Evolutionary conservation across 2,329 filamentous ascomycete species (phyloP), one percentile per base, ranked within the genome.

Genomic region (Diaporthe ampelina): DNA sequence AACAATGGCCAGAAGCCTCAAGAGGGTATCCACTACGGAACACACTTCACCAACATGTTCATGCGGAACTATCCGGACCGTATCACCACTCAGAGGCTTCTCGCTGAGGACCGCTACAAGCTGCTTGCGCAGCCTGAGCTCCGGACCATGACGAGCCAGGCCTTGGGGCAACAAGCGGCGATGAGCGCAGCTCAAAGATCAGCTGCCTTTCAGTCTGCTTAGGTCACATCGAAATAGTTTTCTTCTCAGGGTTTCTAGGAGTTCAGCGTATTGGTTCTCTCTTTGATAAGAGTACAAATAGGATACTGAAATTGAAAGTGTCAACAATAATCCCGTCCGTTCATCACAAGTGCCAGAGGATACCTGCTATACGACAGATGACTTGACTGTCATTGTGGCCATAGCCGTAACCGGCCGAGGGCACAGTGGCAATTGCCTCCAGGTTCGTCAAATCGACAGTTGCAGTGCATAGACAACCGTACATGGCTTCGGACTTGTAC

Each of bases 1-100:
- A 78, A 83, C 10, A 80, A 68, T 9, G 79, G 81, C 4, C 79
- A 81, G 68, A 76, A 78, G 29, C 79, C 79, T 2, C 63, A 74
- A 7, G 81, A 84, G n/a, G 84, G 85, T 4, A 84, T 88, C 9
- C 85, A 88, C 77, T 88, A 88, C 76, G 86, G 86, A n/a, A 87
- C 83, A 0, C 86, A 88, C 77, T 88, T 88, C 74, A 88, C 86
- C 48, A 85, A 87, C 72, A 88, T 88, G 86, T 87, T 84, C 73
- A 79, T 88, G 80, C 81, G 86, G 21, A 88, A 87, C 78, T 88
- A 88, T 65, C 86, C 86, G 0, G 83, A 87, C 63, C 81, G 86
- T 11, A 80, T 85, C 54, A 88, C 86, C 5, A 87, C 85, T 0
- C 79, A 81, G 74, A 80, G 83, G 56, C 77, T 86, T 58, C 61